Evolutionary conservation across 768 basidiomycete species (phyloP).

Genomic region (Hygrophoropsis aurantiaca): DNA sequence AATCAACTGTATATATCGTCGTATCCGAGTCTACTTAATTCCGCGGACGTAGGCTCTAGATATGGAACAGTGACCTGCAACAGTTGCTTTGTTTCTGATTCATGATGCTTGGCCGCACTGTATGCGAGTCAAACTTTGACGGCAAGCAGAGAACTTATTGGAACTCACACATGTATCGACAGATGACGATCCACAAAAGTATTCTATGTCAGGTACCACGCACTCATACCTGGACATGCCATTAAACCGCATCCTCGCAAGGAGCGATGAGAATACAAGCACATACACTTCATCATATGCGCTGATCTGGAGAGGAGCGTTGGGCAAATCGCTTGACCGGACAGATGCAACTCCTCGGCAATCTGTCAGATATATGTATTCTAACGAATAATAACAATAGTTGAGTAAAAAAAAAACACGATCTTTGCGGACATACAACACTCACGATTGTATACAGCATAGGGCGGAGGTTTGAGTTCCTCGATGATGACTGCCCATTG

Average conservation of each 20-base stretch:
- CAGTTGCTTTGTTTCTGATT: too few species aligned
- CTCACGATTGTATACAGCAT: slow-evolving; percentile 16
- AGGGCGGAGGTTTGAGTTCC: not conserved
- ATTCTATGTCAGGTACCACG: slow-evolving; percentile 8
- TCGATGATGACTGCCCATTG: slow-evolving; percentile 16
- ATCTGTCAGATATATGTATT: slow-evolving; percentile 7
- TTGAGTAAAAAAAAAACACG: too few species aligned
- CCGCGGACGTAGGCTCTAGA: too few species aligned
- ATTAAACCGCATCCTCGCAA: not conserved
- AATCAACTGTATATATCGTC: too few species aligned
- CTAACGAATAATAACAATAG: not conserved
- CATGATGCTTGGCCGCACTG: slow-evolving; percentile 21
- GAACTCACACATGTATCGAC: slow-evolving; percentile 18
- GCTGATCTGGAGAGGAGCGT: slow-evolving; percentile 12
- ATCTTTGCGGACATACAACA: not conserved
- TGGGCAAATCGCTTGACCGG: slow-evolving; percentile 12
- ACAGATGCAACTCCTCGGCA: slow-evolving; percentile 19
- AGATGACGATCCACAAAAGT: slow-evolving; percentile 7
- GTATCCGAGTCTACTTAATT: too few species aligned
- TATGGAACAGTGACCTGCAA: too few species aligned
- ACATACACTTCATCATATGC: slow-evolving; percentile 13
- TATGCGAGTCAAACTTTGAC: too few species aligned
- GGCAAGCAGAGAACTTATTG: too few species aligned
- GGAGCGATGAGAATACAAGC: not conserved
- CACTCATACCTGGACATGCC: slow-evolving; percentile 11